Conservation (phyloP, 805 yeast genomes). For the Wickerhamiella dianesei region DNA sequence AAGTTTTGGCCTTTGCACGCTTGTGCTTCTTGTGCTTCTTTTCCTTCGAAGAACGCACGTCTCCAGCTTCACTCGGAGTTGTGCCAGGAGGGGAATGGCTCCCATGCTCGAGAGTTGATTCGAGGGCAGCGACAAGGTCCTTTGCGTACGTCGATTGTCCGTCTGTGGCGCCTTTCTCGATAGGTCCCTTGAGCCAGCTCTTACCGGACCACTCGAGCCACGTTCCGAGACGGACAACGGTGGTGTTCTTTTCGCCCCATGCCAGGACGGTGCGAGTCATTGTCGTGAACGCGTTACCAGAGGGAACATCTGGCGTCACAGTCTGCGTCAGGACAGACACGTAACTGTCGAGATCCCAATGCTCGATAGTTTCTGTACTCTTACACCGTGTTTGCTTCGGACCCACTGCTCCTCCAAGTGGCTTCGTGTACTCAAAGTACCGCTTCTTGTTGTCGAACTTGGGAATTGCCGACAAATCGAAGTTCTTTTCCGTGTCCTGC, state of each 20-base stretch:
- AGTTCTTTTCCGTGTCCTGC: conserved; percentile 21
- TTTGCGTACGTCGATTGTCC: conserved; percentile 63
- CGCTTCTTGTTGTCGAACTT: conserved; percentile 23
- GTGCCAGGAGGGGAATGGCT: neutral
- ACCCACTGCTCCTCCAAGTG: conserved; percentile 69
- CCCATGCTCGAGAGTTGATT: neutral
- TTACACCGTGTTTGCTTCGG: conserved; percentile 79
- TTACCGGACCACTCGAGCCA: conserved; percentile 80
- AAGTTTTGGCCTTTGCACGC: no score
- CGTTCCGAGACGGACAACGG: conserved; percentile 50
- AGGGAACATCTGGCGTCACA: conserved; percentile 87
- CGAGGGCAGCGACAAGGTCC: conserved; percentile 32
- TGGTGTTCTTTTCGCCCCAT: conserved; percentile 57
- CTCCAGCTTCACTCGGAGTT: neutral
- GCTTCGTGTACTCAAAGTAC: conserved; percentile 53
- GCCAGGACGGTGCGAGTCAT: conserved; percentile 29
- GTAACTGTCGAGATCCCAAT: conserved; percentile 38
- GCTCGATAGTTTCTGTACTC: conserved; percentile 50
- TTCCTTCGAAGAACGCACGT: neutral
- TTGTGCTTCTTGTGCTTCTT: neutral
- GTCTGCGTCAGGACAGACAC: conserved; percentile 52
- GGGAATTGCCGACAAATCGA: conserved; percentile 21
- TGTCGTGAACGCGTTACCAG: conserved; percentile 64
- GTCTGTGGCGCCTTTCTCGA: conserved; percentile 68
- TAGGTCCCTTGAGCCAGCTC: conserved; percentile 82